These are phyloP conservation scores for Ustilago crameri DNA, from an alignment of 1,284 basidiomycete species.

Conservation along the genomic window DNA sequence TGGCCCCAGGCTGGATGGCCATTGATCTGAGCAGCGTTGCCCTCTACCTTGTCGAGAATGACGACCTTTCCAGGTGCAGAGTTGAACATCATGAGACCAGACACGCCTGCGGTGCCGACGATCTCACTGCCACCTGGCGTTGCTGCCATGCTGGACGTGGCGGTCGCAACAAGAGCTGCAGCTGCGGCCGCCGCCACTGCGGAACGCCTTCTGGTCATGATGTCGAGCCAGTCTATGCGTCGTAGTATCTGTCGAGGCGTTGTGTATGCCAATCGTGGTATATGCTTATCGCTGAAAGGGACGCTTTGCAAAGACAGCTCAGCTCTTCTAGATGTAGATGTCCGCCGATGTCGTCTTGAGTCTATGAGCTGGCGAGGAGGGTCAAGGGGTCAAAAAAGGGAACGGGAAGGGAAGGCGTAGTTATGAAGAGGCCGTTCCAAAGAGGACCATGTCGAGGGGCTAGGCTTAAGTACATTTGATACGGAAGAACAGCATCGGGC, in stretches of 20 bases:
- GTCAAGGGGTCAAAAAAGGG: too few species aligned
- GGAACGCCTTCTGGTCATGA: slow-evolving; percentile 16
- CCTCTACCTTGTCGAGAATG: slow-evolving; percentile 68
- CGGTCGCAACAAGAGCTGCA: slow-evolving; percentile 18
- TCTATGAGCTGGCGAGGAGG: too few species aligned
- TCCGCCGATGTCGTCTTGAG: too few species aligned
- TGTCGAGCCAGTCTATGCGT: background rate
- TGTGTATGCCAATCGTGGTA: slow-evolving; percentile 4
- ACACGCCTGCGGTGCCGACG: slow-evolving; percentile 50
- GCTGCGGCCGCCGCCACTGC: slow-evolving; percentile 22
- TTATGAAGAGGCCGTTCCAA: too few species aligned
- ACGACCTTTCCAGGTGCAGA: slow-evolving; percentile 60
- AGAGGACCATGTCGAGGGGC: too few species aligned
- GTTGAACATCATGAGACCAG: slow-evolving; percentile 63
- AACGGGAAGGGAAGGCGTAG: too few species aligned
- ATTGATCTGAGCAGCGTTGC: slow-evolving; percentile 56
- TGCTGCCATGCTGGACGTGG: slow-evolving; percentile 30
- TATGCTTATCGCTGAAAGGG: background rate
- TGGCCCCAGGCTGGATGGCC: slow-evolving; percentile 57
- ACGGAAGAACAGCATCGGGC: too few species aligned
- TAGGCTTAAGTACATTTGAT: too few species aligned
- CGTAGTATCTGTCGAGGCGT: background rate
- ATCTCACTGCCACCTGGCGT: slow-evolving; percentile 49
- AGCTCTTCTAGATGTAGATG: too few species aligned
- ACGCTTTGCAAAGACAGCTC: too few species aligned